Evolutionary conservation across 305 asterid species (phyloP).

Genomic region (Fraxinus xanthoxyloides): DNA sequence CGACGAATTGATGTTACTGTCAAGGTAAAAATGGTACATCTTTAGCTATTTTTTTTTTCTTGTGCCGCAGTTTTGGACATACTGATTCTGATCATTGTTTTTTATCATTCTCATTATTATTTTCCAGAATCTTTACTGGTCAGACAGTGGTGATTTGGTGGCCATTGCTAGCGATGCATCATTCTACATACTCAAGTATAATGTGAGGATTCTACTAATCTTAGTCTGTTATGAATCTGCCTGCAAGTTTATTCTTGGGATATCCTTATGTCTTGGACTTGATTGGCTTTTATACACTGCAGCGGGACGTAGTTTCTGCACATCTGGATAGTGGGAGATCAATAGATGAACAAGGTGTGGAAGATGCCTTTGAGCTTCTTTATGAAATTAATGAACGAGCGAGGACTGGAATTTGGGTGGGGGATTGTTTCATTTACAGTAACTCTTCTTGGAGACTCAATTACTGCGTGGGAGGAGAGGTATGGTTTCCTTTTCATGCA

Average conservation of each 20-base stretch:
- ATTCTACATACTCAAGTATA: constrained; percentile 53
- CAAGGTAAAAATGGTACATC: constrained; percentile 54
- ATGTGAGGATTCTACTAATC: constrained; percentile 25
- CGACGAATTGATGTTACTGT: constrained; percentile 92
- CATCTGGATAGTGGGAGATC: constrained; percentile 58
- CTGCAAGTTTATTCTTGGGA: constrained; percentile 23
- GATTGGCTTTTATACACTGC: constrained; percentile 25
- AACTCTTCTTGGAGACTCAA: constrained; percentile 63
- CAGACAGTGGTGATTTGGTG: constrained; percentile 66
- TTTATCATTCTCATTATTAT: constrained; percentile 8
- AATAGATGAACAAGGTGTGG: constrained; percentile 55
- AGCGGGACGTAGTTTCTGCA: constrained; percentile 62
- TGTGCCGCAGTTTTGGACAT: neutral
- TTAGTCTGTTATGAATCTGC: neutral
- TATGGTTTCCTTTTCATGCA: constrained; percentile 18
- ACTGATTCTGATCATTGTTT: neutral
- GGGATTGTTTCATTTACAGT: constrained; percentile 60
- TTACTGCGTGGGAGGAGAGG: constrained; percentile 75
- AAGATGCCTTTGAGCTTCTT: constrained; percentile 63
- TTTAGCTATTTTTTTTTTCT: neutral
- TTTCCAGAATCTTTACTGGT: constrained; percentile 67
- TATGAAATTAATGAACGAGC: constrained; percentile 64
- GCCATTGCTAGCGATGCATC: constrained; percentile 56
- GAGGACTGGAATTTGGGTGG: constrained; percentile 69
- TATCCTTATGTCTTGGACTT: neutral